A percentile compares a stretch with the other conserved stretches of the same genome.
phyloP scores from a whole-genome alignment of 2,329 filamentous ascomycete genomes.

The Pestalotiopsis sp. region DNA sequence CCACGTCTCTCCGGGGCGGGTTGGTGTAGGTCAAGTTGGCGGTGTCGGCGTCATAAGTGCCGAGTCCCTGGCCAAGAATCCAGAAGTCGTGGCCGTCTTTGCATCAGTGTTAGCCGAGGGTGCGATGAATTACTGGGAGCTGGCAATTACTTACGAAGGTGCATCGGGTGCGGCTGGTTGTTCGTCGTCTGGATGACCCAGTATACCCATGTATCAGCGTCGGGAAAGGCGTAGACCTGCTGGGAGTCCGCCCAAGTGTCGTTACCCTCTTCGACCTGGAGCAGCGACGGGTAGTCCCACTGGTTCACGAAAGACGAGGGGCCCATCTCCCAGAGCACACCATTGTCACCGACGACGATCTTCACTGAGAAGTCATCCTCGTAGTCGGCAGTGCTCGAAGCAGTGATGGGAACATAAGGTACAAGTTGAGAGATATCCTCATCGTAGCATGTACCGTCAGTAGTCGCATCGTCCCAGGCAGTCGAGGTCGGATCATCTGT shows the following conservation, averaged over 20 bases:
- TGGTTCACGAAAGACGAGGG: conserved; percentile 45
- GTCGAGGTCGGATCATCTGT: conserved; percentile 18
- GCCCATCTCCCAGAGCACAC: conserved; percentile 49
- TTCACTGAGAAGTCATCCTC: conserved; percentile 22
- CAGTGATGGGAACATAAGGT: conserved; percentile 33
- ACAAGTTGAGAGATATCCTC: conserved; percentile 32
- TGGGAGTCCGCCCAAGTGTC: conserved; percentile 24
- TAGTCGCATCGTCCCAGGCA: conserved; percentile 16
- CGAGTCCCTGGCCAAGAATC: conserved; percentile 33
- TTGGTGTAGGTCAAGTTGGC: conserved; percentile 36
- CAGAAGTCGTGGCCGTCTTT: conserved; percentile 41
- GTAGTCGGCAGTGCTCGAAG: conserved; percentile 21
- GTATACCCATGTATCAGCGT: conserved; percentile 31
- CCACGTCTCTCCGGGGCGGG: conserved; percentile 48
- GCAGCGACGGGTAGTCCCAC: conserved; percentile 45
- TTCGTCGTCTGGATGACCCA: conserved; percentile 30
- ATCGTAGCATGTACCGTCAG: conserved; percentile 33
- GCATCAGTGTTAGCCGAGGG: neutral
- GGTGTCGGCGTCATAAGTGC: conserved; percentile 27
- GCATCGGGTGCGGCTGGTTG: conserved; percentile 35
- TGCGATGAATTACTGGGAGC: neutral
- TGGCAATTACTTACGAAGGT: conserved; percentile 33
- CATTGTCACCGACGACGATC: conserved; percentile 15
- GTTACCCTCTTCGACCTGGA: conserved; percentile 25
- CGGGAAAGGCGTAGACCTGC: conserved; percentile 27